Evolutionary conservation across 345 rosid genomes (phyloP).

Genomic region (Murraya koenigii): DNA sequence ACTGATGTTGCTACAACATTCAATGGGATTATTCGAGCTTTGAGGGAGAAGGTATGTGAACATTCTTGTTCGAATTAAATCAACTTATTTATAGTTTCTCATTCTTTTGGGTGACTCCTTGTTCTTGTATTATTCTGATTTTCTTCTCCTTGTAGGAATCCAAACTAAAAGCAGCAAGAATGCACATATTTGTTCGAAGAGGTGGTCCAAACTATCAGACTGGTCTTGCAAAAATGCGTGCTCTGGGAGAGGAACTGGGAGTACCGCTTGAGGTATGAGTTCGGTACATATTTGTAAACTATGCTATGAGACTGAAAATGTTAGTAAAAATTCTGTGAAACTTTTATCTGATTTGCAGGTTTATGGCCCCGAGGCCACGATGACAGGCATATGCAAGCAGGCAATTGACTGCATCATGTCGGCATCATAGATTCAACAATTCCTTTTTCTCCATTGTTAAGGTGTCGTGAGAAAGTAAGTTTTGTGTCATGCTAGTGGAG

Average conservation of each 20-base stretch:
- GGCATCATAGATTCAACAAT: slow-evolving; percentile 26
- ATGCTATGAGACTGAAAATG: not conserved
- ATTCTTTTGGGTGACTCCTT: not conserved
- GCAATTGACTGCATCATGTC: slow-evolving; percentile 92
- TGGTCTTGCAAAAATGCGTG: slow-evolving; percentile 83
- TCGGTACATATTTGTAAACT: not conserved
- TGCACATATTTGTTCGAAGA: slow-evolving; percentile 91
- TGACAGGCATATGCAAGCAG: slow-evolving; percentile 95
- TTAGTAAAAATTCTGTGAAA: not conserved
- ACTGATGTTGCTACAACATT: slow-evolving; percentile 97
- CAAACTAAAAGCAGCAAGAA: slow-evolving; percentile 84
- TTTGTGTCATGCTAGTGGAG: not conserved
- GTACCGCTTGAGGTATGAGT: slow-evolving; percentile 76
- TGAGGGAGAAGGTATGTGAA: slow-evolving; percentile 75
- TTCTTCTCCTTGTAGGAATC: slow-evolving; percentile 50
- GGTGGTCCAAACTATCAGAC: slow-evolving; percentile 96
- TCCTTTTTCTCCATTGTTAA: not conserved
- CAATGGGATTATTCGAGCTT: slow-evolving; percentile 84
- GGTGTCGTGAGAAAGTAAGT: slow-evolving; percentile 2
- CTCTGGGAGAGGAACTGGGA: slow-evolving; percentile 78
- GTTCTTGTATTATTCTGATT: not conserved
- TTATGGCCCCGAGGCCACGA: slow-evolving; percentile 93
- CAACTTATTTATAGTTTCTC: not conserved
- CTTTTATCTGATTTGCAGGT: slow-evolving; percentile 43
- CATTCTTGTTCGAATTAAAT: not conserved